Conservation (phyloP, 305 asterid genomes). For the Solanum hybrid region DNA sequence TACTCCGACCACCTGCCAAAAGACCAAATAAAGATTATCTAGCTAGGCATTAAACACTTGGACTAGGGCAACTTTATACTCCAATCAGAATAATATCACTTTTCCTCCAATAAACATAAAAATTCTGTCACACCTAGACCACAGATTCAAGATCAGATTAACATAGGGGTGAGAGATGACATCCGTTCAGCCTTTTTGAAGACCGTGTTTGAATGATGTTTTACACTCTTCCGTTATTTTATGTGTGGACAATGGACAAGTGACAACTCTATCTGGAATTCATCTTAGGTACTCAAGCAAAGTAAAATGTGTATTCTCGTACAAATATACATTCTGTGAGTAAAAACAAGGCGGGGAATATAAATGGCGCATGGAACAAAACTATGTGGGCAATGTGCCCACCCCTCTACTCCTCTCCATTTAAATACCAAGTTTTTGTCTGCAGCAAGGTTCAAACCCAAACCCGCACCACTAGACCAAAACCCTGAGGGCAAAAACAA, state of each 20-base stretch:
- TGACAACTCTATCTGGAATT: not conserved
- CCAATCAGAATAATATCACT: not conserved
- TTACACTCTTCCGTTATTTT: not conserved
- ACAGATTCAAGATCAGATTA: not conserved
- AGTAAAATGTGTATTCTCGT: not conserved
- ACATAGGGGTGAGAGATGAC: not conserved
- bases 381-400: not conserved
- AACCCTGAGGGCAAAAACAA: not conserved
- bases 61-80: not conserved
- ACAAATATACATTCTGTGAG: not conserved
- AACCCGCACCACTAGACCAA: not conserved
- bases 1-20: conserved; percentile 80
- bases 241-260: not conserved
- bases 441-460: not conserved
- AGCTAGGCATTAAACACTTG: conserved; percentile 3
- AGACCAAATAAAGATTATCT: conserved; percentile 13
- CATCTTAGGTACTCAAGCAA: not conserved
- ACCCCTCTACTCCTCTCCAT: not conserved
- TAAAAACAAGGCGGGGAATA: not conserved
- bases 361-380: not conserved
- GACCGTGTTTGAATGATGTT: not conserved
- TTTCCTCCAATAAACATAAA: not conserved
- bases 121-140: not conserved
- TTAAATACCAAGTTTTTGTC: not conserved
- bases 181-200: not conserved